phyloP scores from a whole-genome alignment of 768 basidiomycete species.

The Phylloporus sp. region DNA sequence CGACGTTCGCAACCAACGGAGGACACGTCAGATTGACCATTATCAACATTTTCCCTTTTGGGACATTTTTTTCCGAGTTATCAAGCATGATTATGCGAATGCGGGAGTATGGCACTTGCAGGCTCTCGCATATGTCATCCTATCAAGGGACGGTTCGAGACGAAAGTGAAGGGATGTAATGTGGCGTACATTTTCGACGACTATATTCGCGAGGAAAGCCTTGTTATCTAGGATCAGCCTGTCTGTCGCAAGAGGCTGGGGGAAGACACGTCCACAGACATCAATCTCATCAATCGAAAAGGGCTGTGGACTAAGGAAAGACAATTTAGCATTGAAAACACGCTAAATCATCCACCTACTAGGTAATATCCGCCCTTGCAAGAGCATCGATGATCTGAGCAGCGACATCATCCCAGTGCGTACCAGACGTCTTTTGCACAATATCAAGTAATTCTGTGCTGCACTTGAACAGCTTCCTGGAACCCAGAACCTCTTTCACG shows the following conservation, averaged over 20 bases:
- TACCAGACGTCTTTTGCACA: slow-evolving; percentile 38
- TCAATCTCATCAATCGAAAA: slow-evolving; percentile 42
- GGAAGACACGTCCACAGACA: slow-evolving; percentile 32
- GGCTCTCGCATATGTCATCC: slow-evolving; percentile 50
- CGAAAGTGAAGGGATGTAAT: neutral
- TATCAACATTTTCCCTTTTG: slow-evolving; percentile 23
- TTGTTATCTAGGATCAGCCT: slow-evolving; percentile 49
- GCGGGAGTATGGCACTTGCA: slow-evolving; percentile 41
- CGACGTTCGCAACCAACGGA: slow-evolving; percentile 36
- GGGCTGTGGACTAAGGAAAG: slow-evolving; percentile 50
- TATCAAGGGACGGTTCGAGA: slow-evolving; percentile 17
- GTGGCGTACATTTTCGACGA: slow-evolving; percentile 18
- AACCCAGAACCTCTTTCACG: slow-evolving; percentile 48
- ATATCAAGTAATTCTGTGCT: slow-evolving; percentile 36
- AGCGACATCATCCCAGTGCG: slow-evolving; percentile 52
- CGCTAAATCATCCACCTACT: slow-evolving; percentile 34
- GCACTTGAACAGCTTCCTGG: slow-evolving; percentile 33
- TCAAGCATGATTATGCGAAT: slow-evolving; percentile 24
- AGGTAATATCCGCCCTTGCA: slow-evolving; percentile 41
- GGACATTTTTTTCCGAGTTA: slow-evolving; percentile 18
- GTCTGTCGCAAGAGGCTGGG: slow-evolving; percentile 36
- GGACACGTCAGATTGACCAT: slow-evolving; percentile 31
- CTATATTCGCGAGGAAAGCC: slow-evolving; percentile 48
- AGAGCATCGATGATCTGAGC: slow-evolving; percentile 44
- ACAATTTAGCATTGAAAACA: slow-evolving; percentile 1